phyloP scores from a whole-genome alignment of 441 rosid genomes.

The Syzygium syzygioides region DNA sequence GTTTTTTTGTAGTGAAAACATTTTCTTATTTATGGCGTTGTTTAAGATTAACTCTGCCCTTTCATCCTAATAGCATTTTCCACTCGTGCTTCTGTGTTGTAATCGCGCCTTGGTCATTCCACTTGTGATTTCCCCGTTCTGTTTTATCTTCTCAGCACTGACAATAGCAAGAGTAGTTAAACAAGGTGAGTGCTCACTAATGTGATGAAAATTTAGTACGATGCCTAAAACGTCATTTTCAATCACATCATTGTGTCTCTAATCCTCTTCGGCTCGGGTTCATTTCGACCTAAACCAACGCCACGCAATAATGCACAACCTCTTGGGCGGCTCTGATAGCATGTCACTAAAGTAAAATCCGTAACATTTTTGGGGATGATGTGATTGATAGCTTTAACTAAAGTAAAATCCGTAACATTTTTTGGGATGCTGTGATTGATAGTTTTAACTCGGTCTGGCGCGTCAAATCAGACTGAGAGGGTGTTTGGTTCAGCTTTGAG shows the following conservation, averaged over 20 bases:
- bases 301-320: not conserved
- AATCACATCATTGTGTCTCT: accelerated
- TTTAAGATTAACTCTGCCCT: accelerated
- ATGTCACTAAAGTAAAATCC: not conserved
- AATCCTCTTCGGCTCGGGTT: not conserved
- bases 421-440: not conserved
- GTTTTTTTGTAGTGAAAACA: too few species aligned
- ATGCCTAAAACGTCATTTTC: not conserved
- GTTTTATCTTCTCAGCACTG: not conserved
- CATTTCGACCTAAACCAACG: not conserved
- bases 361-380: not conserved
- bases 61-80: not conserved
- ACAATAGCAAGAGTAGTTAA: too few species aligned
- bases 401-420: not conserved
- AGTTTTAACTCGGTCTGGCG: not conserved
- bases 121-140: not conserved
- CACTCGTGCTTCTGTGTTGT: not conserved
- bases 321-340: not conserved
- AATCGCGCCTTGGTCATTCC: not conserved
- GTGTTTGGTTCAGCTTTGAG: too few species aligned
- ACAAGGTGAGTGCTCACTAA: too few species aligned
- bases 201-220: not conserved
- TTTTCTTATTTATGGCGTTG: not conserved
- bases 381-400: too few species aligned
- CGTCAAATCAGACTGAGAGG: accelerated